Conservation (phyloP, 768 basidiomycete genomes). For the Serendipita sp. region DNA sequence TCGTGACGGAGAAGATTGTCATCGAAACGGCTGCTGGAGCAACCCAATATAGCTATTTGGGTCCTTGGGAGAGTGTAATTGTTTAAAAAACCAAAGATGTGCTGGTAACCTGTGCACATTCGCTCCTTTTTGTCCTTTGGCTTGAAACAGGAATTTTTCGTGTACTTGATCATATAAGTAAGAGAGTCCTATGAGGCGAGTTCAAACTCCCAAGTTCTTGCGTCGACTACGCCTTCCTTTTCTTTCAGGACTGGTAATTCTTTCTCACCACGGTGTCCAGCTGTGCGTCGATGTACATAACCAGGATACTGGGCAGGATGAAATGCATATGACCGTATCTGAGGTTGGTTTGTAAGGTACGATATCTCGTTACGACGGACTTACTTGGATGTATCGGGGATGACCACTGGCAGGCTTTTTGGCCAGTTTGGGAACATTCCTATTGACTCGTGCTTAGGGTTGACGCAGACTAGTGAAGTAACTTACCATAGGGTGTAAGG, state of each 20-base stretch:
- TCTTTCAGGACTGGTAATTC: constrained; percentile 25
- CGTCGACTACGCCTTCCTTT: constrained; percentile 38
- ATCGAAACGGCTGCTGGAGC: constrained; percentile 45
- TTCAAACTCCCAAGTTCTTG: constrained; percentile 78
- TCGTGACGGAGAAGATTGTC: constrained; percentile 45
- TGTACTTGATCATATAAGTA: not conserved
- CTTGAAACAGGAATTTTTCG: not conserved
- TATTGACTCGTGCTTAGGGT: constrained; percentile 17
- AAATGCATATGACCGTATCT: constrained; percentile 71
- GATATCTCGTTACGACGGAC: constrained; percentile 33
- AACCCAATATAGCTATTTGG: constrained; percentile 39
- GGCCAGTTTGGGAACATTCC: constrained; percentile 64
- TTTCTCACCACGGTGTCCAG: constrained; percentile 57
- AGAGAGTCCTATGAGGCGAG: constrained; percentile 13
- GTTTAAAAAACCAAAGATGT: constrained; percentile 11
- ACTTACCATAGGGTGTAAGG: constrained; percentile 80
- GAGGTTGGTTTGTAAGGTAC: constrained; percentile 21
- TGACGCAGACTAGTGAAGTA: not conserved
- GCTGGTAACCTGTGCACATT: not conserved
- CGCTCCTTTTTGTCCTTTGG: too few relatives aligned
- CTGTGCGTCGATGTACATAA: constrained; percentile 90
- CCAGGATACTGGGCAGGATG: constrained; percentile 54
- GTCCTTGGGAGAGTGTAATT: constrained; percentile 40
- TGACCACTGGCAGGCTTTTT: constrained; percentile 50
- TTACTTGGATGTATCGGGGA: constrained; percentile 29